Evolutionary conservation across 805 yeast genomes (phyloP), one percentile per base, ranked within the genome.

Genomic region (Ogataea salicorniae): DNA sequence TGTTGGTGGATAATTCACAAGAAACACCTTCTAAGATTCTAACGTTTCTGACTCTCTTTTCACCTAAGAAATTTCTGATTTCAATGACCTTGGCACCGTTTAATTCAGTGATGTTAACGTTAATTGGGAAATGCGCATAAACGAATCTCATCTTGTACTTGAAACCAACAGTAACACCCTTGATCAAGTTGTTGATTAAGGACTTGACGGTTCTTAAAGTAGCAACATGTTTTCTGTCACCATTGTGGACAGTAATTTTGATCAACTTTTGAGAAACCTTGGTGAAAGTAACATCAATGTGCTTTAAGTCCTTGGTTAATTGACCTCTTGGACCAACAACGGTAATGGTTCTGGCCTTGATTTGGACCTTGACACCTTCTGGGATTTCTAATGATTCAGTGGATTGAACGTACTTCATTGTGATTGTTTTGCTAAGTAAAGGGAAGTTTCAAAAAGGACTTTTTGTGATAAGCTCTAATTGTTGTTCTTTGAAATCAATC

Each of bases 101-200:
- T 67, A 80, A 78, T 61, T 86, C 88, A 70, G 87, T 72, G 62
- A 90, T 74, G 81, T 91, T 92, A 63, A 94, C 97, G 79, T 94
- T 94, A 79, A 95, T 94, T 75, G 99, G 99, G 96, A 94, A 94
- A 88, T 94, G 99, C 84, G 99, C 99, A 73, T 92, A 95, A 59
- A 94, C 99, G 76, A 89, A 91, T 83, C 98, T 90, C 97, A 94
- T 87, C 87, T 94, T 94, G 94, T 94, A 94, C 79, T 87, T 84
- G 96, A 78, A 92, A 77, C 98, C 99, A 81, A 84, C 84, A 73
- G 99, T 94, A 72, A 94, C 99, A 87, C 99, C 99, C 63, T 87
- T 87, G 77, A 94, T 75, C 83, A 94, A 76, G 88, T 94, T 94
- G 71, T 88, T 71, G 67, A 94, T 81, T 72, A 94, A 79, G 60